Base-by-base conservation (phyloP, 2,329 filamentous ascomycete species). In the Fusarium tricinctum region DNA sequence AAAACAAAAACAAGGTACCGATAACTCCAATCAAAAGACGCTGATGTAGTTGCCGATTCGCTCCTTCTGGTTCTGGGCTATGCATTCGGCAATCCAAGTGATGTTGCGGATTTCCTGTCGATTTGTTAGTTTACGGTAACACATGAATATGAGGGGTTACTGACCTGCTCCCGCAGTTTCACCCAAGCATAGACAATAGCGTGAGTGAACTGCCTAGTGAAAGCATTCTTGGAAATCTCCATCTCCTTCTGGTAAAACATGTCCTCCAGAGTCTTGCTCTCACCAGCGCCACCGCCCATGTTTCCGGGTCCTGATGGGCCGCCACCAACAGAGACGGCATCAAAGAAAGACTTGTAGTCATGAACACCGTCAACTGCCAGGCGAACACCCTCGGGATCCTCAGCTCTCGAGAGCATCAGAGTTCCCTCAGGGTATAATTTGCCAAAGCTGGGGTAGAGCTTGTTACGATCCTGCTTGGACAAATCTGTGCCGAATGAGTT, bases 201-300 rank as follows among this genome's bases (percentile, higher is more conserved):
- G 74, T 93, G 94, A 15, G 94, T 97, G 79, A 99, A 99, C 79
- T 99, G 96, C 72, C 93, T 88, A 7, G 96, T 99, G 78, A 99
- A 99, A 10, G 94, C 93, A 63, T 91, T 83, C 86, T 99, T 99
- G 57, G 92, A 95, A 68, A 98, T 91, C 79, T 99, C 94, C 96
- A 98, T 98, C 83, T 99, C 96, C 83, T 97, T 98, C 80, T 97
- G 93, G 79, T 99, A 99, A 82, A 99, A 99, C 84, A 99, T 86
- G 77, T 99, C 96, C 78, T 99, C 96, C 74, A 99, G 81, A 74
- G 94, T 97, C 83, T 92, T 94, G 48, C 92, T 91, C 72, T 97
- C 94, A 17, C 88, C 85, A 26, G 91, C 89, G n/a, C 88, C 85
- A 35, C 93, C 93, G 23, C 89, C 88, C 91, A 94, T 93, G 80